These are phyloP conservation scores for Linum lewisii DNA, from an alignment of 345 rosid genomes.

Conservation along the genomic window DNA sequence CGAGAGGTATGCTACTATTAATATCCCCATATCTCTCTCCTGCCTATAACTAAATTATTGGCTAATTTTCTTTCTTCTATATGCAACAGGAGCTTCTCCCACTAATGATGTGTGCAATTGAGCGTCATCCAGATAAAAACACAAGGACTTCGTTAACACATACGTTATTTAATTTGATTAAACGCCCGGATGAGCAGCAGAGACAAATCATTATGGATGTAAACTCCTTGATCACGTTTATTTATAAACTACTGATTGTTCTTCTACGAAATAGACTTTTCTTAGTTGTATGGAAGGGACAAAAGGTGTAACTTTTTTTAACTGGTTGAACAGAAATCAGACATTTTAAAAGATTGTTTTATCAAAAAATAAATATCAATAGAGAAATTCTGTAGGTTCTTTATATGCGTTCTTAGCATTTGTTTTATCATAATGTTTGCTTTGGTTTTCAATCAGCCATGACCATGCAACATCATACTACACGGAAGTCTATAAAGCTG, in stretches of 20 bases:
- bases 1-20: conserved; percentile 59
- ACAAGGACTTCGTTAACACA: conserved; percentile 91
- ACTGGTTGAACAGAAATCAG: too few relatives aligned
- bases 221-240: conserved; percentile 18
- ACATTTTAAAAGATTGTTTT: too few relatives aligned
- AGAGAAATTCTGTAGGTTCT: background rate
- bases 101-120: conserved; percentile 96
- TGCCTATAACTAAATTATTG: background rate
- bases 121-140: conserved; percentile 76
- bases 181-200: conserved; percentile 97
- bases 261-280: too few relatives aligned
- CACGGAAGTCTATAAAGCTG: background rate
- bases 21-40: background rate
- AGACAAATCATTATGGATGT: conserved; percentile 93
- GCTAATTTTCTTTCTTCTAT: conserved; percentile 12
- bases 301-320: too few relatives aligned
- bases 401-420: background rate
- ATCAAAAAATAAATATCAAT: too few relatives aligned
- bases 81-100: conserved; percentile 81
- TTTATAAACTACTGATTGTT: too few relatives aligned
- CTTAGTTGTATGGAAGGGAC: background rate
- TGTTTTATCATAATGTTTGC: conserved; percentile 4
- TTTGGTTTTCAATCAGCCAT: conserved; percentile 6
- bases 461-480: background rate
- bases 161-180: conserved; percentile 83